A percentile compares a stretch with the other conserved stretches of the same genome.
These are phyloP conservation scores for Platanus orientalis DNA, from an alignment of 164 flowering plant species.

Conservation along the genomic window DNA sequence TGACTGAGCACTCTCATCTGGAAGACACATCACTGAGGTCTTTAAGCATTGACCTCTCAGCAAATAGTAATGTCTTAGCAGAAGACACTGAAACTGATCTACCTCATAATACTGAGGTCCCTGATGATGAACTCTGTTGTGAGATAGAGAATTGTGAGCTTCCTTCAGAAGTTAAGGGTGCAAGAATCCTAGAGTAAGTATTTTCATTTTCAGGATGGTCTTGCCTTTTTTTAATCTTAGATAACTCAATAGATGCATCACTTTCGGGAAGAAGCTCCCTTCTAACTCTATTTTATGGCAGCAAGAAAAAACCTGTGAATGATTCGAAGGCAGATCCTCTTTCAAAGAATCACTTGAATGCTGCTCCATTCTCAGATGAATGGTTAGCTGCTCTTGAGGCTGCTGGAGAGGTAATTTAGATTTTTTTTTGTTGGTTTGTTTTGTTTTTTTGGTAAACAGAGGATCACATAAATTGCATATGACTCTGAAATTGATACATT, in stretches of 20 bases:
- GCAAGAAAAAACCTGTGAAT: conserved; percentile 27
- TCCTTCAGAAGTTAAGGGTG: conserved; percentile 10
- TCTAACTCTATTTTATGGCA: conserved; percentile 22
- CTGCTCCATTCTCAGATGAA: conserved; percentile 90
- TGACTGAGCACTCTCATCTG: conserved; percentile 1
- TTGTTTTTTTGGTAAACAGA: too few species aligned
- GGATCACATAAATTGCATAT: too few species aligned
- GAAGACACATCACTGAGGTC: conserved; percentile 13
- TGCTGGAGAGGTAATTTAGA: conserved; percentile 90
- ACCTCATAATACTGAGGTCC: conserved; percentile 4
- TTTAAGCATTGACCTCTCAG: conserved; percentile 9
- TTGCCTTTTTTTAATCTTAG: too few species aligned
- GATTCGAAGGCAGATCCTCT: conserved; percentile 22
- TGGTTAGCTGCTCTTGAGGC: conserved; percentile 95
- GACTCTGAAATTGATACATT: too few species aligned
- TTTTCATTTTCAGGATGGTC: background rate
- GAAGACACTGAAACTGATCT: conserved; percentile 8
- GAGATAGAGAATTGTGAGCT: conserved; percentile 10
- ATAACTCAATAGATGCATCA: background rate
- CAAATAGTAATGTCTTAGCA: background rate
- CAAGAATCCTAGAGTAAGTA: conserved; percentile 26
- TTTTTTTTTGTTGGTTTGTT: too few species aligned
- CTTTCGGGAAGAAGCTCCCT: background rate
- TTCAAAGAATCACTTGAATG: conserved; percentile 44
- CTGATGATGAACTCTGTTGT: conserved; percentile 13